These are phyloP conservation scores for Pseudogymnoascus sp. DNA, from an alignment of 2,329 filamentous ascomycete species.

Conservation along the genomic window DNA sequence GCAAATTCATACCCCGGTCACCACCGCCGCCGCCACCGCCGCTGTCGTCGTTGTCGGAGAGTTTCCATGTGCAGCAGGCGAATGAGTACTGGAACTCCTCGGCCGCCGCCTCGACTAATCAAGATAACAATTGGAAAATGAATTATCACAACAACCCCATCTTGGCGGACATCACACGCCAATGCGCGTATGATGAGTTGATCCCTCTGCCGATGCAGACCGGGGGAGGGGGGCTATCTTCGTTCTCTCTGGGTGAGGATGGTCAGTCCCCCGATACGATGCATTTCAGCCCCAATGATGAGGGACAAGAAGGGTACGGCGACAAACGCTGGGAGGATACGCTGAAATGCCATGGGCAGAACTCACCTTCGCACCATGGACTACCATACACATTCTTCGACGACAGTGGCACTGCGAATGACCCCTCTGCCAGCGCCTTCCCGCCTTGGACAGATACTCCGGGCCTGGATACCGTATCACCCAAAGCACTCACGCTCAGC, in stretches of 20 bases:
- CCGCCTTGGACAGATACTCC: neutral
- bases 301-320: neutral
- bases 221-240: neutral
- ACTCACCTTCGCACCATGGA: neutral
- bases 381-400: neutral
- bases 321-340: neutral
- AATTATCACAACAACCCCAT: neutral
- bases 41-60: neutral
- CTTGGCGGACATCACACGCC: neutral
- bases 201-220: neutral
- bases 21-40: neutral
- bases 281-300: neutral
- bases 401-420: fast-evolving
- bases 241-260: neutral
- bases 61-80: neutral
- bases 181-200: neutral
- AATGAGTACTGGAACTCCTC: neutral
- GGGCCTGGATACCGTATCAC: neutral
- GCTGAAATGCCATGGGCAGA: neutral
- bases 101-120: neutral
- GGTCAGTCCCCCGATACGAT: neutral
- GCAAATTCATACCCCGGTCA: neutral
- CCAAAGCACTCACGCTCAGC: neutral
- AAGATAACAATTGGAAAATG: neutral
- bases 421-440: neutral